These are phyloP conservation scores for Tulasnella sp. DNA, from an alignment of 768 basidiomycete genomes.

Conservation along the genomic window DNA sequence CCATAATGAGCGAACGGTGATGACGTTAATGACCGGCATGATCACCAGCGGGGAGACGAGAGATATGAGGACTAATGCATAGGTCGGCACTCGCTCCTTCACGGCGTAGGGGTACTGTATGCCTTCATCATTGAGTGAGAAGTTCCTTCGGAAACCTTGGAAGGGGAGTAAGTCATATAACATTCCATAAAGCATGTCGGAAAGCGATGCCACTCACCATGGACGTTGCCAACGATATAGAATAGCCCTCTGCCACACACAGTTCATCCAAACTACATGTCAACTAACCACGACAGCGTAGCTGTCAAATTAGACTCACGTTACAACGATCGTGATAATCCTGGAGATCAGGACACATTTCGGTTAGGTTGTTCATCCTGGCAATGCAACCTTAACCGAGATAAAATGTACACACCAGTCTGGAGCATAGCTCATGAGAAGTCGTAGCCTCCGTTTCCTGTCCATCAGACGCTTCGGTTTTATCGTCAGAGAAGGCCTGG, in stretches of 20 bases:
- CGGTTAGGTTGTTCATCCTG: too few species aligned
- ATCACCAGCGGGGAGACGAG: conserved; percentile 56
- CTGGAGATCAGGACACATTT: conserved; percentile 35
- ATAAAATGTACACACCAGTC: conserved; percentile 49
- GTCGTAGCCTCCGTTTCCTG: conserved; percentile 28
- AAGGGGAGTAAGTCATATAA: not conserved
- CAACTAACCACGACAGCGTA: too few species aligned
- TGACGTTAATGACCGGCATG: conserved; percentile 53
- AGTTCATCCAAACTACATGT: too few species aligned
- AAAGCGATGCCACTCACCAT: conserved; percentile 31
- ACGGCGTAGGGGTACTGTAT: conserved; percentile 42
- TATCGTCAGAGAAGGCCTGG: not conserved
- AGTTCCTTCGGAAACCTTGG: conserved; percentile 48
- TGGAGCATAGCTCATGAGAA: conserved; percentile 56
- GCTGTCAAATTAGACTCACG: conserved; percentile 35
- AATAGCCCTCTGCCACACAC: conserved; percentile 40
- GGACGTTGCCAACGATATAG: conserved; percentile 49
- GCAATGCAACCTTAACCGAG: not conserved
- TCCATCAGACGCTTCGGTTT: not conserved
- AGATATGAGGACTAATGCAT: conserved; percentile 31
- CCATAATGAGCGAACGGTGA: conserved; percentile 78
- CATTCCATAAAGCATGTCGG: not conserved
- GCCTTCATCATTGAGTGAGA: conserved; percentile 66
- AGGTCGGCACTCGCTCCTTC: conserved; percentile 64
- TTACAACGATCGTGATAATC: conserved; percentile 53